Base-by-base conservation (phyloP, 176 grass and related monocot species). In the Coix lacrymajobi region DNA sequence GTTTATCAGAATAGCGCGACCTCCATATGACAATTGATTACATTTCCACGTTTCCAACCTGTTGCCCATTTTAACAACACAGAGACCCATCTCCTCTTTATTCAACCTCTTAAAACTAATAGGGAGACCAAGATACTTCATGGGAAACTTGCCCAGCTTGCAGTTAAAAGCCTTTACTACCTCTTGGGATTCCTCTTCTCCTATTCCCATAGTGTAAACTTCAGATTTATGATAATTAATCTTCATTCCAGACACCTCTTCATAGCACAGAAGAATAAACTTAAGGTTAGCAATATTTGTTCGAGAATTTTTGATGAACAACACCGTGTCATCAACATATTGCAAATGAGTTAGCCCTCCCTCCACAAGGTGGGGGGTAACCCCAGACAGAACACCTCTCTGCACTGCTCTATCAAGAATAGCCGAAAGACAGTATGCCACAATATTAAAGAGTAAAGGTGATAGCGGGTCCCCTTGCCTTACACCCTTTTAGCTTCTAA, bases 111-210 rank as follows among this genome's bases (percentile, higher is more conserved):
- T 48, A 4, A 1, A 17, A 1, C 45, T 48, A 4, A 45, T 45
- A 45, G 43, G 43, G 0, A 45, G 0, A 2, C 17, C 48, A 1
- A 51, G 3, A 7, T 51, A 51, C 0, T 1, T 51, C 48, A 51
- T 51, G 0, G 48, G 17, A 7, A 51, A 51, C 0, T 1, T 1
- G 4, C 16, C 48, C 17, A 17, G 1, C 2, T 51, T 51, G 5
- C 48, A 51, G 7, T 51, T 51, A 2, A 51, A 19, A 6, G 14
- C 17, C 0, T 19, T 5, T 4, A 4, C 48, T 1, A 51, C 7
- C 0, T 0, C 1, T 2, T 0, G 0, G 2, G 11, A 3, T 3
- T 15, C 13, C 3, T 4, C 44, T 0, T 45, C 44, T 1, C 4
- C 13, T 0, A 15, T 1, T 0, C 44, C 44, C 0, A 45, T 15